Evolutionary conservation across 345 rosid genomes (phyloP).

Genomic region (Hirschfeldia incana): DNA sequence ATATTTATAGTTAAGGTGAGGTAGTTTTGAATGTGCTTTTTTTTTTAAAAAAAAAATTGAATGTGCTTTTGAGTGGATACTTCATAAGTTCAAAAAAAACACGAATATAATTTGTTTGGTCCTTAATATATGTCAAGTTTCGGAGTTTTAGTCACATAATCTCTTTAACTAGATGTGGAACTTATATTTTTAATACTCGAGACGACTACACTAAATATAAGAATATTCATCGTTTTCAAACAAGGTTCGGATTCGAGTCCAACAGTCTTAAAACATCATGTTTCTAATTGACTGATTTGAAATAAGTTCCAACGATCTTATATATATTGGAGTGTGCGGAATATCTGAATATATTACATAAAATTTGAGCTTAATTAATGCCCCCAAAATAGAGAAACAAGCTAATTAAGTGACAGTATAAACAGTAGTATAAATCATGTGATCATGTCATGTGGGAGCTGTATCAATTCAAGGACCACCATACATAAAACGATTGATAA

Average conservation of each 20-base stretch:
- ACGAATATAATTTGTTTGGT: too few relatives aligned
- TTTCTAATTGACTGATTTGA: neutral
- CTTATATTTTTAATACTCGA: neutral
- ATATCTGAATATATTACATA: neutral
- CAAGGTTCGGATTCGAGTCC: neutral
- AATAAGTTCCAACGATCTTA: too few relatives aligned
- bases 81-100: too few relatives aligned
- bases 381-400: neutral
- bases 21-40: too few relatives aligned
- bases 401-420: neutral
- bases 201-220: neutral
- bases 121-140: too few relatives aligned
- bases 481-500: neutral
- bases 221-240: neutral
- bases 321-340: neutral
- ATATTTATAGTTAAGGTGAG: neutral
- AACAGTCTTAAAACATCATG: neutral
- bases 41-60: too few relatives aligned
- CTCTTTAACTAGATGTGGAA: neutral
- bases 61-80: too few relatives aligned
- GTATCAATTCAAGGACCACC: neutral
- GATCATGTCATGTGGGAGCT: slow-evolving; percentile 1
- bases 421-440: neutral
- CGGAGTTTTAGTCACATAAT: neutral
- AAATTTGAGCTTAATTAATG: neutral